Conservation (phyloP, 1,284 basidiomycete genomes). For the Macrocybe sp. region DNA sequence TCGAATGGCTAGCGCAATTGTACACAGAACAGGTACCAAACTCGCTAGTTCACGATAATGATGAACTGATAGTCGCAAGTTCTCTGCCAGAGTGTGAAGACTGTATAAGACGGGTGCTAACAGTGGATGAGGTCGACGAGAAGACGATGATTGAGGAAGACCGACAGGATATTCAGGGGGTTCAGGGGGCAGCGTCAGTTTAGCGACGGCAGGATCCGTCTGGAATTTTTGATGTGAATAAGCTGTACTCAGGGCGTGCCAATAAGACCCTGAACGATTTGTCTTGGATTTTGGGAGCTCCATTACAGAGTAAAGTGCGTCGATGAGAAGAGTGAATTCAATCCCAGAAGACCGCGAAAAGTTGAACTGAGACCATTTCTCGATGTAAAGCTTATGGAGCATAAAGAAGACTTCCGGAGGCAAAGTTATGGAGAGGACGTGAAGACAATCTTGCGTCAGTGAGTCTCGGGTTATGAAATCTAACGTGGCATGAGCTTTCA, state of each 20-base stretch:
- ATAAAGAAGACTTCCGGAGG: constrained; percentile 49
- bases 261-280: constrained; percentile 23
- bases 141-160: neutral
- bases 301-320: constrained; percentile 48
- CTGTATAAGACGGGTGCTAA: constrained; percentile 57
- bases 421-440: constrained; percentile 56
- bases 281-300: constrained; percentile 28
- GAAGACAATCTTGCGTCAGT: constrained; percentile 56
- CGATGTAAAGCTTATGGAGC: constrained; percentile 54
- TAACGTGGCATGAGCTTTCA: constrained; percentile 38
- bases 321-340: constrained; percentile 54
- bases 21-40: constrained; percentile 62
- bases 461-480: constrained; percentile 45
- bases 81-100: constrained; percentile 75
- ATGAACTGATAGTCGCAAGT: constrained; percentile 51
- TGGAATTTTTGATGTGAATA: constrained; percentile 39
- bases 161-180: constrained; percentile 23
- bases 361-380: constrained; percentile 44
- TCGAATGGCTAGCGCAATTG: constrained; percentile 61
- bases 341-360: constrained; percentile 37
- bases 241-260: constrained; percentile 26
- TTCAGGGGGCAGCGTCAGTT: constrained; percentile 36
- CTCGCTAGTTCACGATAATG: constrained; percentile 50
- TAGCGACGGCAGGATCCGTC: constrained; percentile 54
- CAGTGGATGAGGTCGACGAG: constrained; percentile 32